Base-by-base conservation (phyloP, 1,284 basidiomycete genomes). In the Wolfiporia cocos region DNA sequence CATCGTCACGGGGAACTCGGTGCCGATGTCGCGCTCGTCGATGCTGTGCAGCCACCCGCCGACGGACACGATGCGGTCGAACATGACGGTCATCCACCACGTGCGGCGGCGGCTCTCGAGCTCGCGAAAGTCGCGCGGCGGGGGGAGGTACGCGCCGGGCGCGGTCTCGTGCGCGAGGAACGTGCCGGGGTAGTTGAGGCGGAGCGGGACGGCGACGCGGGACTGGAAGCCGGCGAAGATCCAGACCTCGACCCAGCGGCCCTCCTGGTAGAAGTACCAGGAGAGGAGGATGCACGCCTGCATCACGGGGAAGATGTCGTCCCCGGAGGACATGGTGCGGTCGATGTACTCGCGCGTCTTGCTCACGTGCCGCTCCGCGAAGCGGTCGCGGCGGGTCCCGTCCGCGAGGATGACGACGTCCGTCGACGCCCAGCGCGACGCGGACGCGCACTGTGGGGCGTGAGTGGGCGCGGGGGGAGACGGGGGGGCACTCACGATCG, bases 161-260 rank as follows among this genome's bases (percentile, higher is more conserved):
- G 81, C 79, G 40, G 71, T 74, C 48, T 70, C 75, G 43, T 83
- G 78, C 12, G 74, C 74, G 10, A 47, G 42, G 53, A 82, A 87
- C 23, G 86, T 88, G 19, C 86, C 86, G 3, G 85, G 86, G 58
- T 86, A 86, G 57, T 89, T 89, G 30, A 89, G 62, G 23, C 86
- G 80, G 22, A 92, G 69, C 3, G 89, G 89, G 12, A 90, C 73
- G 19, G 85, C 81, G n/a, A 88, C 83, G 11, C 88, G 73, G n/a
- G 83, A 86, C 54, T 88, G 84, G 53, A 91, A 87, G 5, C 80
- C 86, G 22, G 86, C 84, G 62, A 86, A 86, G 33, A 90, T 84
- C 88, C 88, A 92, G 4, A 92, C 83, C 62, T 92, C 88, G 10
- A 90, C 86, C 85, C 87, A 90, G 42, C 87, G 74, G 2, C 87